Conservation (phyloP, 2,329 filamentous ascomycete species). For the Coniochaeta sp. region DNA sequence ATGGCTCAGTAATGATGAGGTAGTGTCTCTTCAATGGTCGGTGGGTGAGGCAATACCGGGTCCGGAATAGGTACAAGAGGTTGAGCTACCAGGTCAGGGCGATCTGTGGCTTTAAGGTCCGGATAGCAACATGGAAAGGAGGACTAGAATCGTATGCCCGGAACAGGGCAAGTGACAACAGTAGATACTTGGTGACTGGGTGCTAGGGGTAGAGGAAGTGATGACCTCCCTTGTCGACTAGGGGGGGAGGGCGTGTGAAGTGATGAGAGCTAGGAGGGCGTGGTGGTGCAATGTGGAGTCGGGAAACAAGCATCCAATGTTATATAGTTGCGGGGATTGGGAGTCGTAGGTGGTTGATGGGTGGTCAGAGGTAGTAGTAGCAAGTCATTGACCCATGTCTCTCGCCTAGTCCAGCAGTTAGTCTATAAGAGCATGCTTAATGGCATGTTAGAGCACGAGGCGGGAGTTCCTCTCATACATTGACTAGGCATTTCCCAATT, state of each 20-base stretch:
- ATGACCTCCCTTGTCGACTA: not conserved
- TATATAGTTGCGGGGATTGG: not conserved
- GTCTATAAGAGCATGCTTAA: not conserved
- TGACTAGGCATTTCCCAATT: not conserved
- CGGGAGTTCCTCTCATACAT: not conserved
- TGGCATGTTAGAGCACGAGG: not conserved
- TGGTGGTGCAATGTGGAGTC: not conserved
- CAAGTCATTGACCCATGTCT: not conserved
- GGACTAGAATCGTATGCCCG: not conserved
- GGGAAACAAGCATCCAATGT: not conserved
- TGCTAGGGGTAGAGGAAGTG: not conserved
- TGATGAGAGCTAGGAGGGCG: not conserved
- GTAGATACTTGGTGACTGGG: not conserved
- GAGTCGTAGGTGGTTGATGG: not conserved
- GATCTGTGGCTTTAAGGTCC: slow-evolving; percentile 9
- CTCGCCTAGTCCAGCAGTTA: not conserved
- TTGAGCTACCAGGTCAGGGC: slow-evolving; percentile 4
- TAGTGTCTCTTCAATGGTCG: slow-evolving; percentile 6
- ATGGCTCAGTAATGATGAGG: slow-evolving; percentile 8
- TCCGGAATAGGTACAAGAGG: slow-evolving; percentile 8
- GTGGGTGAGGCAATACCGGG: slow-evolving; percentile 12
- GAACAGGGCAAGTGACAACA: not conserved
- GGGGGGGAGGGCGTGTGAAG: not conserved
- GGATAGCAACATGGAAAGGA: slow-evolving; percentile 8
- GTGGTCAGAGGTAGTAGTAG: not conserved